phyloP scores from a whole-genome alignment of 2,329 filamentous ascomycete species.

The Trichoderma sp. region DNA sequence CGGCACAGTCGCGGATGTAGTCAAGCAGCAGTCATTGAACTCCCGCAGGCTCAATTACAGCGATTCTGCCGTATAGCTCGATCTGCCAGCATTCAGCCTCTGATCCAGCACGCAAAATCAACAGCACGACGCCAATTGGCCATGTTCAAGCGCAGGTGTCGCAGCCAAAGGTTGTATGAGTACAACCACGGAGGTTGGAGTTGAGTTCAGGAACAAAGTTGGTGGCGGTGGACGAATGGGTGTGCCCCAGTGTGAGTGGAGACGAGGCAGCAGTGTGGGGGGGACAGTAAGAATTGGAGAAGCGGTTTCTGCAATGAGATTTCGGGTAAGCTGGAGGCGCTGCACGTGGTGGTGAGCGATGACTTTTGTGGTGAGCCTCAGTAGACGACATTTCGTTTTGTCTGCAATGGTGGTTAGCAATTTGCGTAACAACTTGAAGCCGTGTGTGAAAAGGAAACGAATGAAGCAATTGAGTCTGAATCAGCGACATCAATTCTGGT shows the following conservation, averaged over 20 bases:
- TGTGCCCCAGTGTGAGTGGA: background rate
- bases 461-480: background rate
- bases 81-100: background rate
- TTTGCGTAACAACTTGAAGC: background rate
- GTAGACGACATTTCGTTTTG: background rate
- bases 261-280: slow-evolving; percentile 12
- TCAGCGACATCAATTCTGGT: background rate
- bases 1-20: background rate
- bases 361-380: background rate
- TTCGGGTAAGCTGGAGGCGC: background rate
- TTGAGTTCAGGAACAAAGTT: background rate
- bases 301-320: background rate
- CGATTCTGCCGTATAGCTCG: background rate
- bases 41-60: background rate
- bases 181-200: background rate
- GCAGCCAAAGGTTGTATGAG: background rate
- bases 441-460: background rate
- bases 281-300: background rate
- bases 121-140: background rate
- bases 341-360: slow-evolving; percentile 14
- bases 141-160: background rate
- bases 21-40: background rate
- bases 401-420: background rate
- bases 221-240: slow-evolving; percentile 23
- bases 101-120: background rate